phyloP scores from a whole-genome alignment of 305 asterid species.

The Petunia hybrid region DNA sequence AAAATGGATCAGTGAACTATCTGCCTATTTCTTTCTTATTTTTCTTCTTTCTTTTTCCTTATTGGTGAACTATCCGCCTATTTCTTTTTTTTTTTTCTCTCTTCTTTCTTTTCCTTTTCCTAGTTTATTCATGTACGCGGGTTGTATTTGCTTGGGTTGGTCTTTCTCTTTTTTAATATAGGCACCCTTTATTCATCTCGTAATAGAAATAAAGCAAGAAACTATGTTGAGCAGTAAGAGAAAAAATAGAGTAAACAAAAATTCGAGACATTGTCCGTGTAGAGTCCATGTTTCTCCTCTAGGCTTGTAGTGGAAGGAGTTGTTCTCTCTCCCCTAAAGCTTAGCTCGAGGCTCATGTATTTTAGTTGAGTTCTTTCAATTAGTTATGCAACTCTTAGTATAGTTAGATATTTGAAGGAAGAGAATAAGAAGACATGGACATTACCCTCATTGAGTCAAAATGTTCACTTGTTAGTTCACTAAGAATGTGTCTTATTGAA shows the following conservation, averaged over 20 bases:
- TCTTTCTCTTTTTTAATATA: not conserved
- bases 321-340: not conserved
- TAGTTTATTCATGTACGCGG: constrained; percentile 10
- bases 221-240: not conserved
- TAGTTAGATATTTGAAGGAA: constrained; percentile 14
- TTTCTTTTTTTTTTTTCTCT: not conserved
- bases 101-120: constrained; percentile 8
- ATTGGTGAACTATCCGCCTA: constrained; percentile 1
- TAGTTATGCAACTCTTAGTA: not conserved
- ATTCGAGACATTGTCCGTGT: not conserved
- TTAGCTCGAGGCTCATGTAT: not conserved
- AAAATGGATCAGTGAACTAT: no score
- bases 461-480: constrained; percentile 27
- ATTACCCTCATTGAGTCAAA: not conserved
- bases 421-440: constrained; percentile 1
- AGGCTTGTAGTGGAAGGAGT: constrained; percentile 13
- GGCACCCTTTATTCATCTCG: constrained; percentile 15
- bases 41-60: no score
- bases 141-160: constrained; percentile 5
- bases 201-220: constrained; percentile 14
- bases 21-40: no score
- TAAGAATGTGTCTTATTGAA: constrained; percentile 27
- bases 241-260: constrained; percentile 14
- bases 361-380: not conserved
- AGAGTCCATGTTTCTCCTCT: not conserved